These are phyloP conservation scores for Dittrichia graveolens DNA, from an alignment of 129 eudicot genomes.

Conservation along the genomic window DNA sequence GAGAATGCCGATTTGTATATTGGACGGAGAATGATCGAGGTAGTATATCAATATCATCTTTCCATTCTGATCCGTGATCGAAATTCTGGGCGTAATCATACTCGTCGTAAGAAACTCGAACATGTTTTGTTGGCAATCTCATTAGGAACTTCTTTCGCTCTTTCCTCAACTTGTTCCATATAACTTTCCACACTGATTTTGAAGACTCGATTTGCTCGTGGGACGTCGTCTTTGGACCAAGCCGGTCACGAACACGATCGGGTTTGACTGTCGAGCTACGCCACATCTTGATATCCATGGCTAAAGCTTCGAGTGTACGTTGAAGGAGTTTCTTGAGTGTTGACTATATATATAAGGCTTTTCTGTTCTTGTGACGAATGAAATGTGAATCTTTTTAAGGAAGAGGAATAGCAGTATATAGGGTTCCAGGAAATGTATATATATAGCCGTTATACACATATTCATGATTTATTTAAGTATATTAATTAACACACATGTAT, in stretches of 20 bases:
- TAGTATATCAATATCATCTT: conserved; percentile 33
- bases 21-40: conserved; percentile 53
- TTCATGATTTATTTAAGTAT: not conserved
- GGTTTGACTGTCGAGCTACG: conserved; percentile 33
- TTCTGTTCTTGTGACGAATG: conserved; percentile 12
- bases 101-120: conserved; percentile 39
- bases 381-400: conserved; percentile 12
- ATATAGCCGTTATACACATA: not conserved
- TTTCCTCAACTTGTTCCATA: conserved; percentile 49
- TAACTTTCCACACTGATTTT: conserved; percentile 40
- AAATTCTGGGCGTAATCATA: conserved; percentile 50
- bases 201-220: conserved; percentile 32
- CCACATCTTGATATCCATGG: conserved; percentile 43
- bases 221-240: not conserved
- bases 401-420: not conserved
- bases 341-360: conserved; percentile 3
- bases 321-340: conserved; percentile 18
- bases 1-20: conserved; percentile 29
- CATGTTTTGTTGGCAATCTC: conserved; percentile 34
- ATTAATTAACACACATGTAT: too few relatives aligned
- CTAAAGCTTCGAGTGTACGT: not conserved
- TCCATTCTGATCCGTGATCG: conserved; percentile 52
- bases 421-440: not conserved
- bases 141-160: conserved; percentile 43
- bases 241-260: conserved; percentile 12